Base-by-base conservation (phyloP, 1,284 basidiomycete genomes). In the Meira nashicola region DNA sequence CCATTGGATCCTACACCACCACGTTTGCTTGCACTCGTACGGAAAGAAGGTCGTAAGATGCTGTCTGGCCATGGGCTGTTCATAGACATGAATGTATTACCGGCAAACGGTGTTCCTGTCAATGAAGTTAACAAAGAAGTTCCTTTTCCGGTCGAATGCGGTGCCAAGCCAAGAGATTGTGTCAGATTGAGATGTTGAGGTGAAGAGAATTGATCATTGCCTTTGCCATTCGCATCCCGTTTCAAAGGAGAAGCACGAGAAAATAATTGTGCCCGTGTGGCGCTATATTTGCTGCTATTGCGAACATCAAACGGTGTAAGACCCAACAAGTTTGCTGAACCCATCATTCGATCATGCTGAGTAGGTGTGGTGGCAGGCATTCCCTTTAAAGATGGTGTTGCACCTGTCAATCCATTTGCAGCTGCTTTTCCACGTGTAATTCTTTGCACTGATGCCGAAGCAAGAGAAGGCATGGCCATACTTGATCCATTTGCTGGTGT, bases 161-260 rank as follows among this genome's bases (percentile, higher is more conserved):
- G 73, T 39, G 73, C 73, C 7, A 76, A 51, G 0, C 73, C 73
- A 2, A 76, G 55, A 15, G 56, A 60, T 46, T 76, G 70, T n/a
- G 73, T 73, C 10, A 76, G 60, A 28, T 73, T 72, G 28, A 70
- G 66, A 44, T 76, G 73, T 51, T 74, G 71, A 1, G 73, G 73
- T 5, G 70, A 73, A 33, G 64, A 67, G 61, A 76, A 76, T 41
- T 72, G 46, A 39, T 44, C 40, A 17, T n/a, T 28, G 49, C 44
- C 40, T 1, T 41, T 53, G 17, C 57, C 54, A 7, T 59, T 51
- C 37, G 19, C 23, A 28, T 44, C 10, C 39, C 56, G 23, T 23
- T 39, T 19, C 21, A 46, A 44, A 51, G 43, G 12, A 52, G 25
- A 17, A n/a, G 21, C 33, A 39, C 51, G 19, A 39, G 19, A 41